A percentile compares a stretch with the other conserved stretches of the same genome.
These are phyloP conservation scores for Zygosaccharomyces kombuchaensis DNA, from an alignment of 805 yeast species.

Conservation along the genomic window DNA sequence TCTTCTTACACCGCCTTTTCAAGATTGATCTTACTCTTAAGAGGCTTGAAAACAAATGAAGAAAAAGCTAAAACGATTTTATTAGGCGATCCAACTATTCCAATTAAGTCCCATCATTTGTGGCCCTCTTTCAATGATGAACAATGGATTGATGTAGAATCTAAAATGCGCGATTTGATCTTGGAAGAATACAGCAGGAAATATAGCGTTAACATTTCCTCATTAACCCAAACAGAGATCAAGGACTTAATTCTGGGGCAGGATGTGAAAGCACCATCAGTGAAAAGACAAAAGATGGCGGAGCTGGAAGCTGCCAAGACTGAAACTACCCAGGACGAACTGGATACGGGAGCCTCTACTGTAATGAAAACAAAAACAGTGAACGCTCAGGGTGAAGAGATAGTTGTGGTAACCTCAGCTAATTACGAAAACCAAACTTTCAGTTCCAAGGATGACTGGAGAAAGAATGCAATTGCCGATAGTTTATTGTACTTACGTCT, in stretches of 20 bases:
- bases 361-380: constrained; percentile 79
- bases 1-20: constrained; percentile 94
- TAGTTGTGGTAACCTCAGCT: constrained; percentile 88
- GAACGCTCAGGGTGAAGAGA: constrained; percentile 94
- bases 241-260: constrained; percentile 93
- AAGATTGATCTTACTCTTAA: constrained; percentile 70
- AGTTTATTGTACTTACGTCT: constrained; percentile 68
- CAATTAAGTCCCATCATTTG: constrained; percentile 72
- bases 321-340: constrained; percentile 40
- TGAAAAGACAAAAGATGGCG: constrained; percentile 76
- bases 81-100: constrained; percentile 66
- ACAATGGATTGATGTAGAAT: constrained; percentile 89
- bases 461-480: constrained; percentile 77
- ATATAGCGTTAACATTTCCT: constrained; percentile 77
- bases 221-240: constrained; percentile 89
- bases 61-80: constrained; percentile 73
- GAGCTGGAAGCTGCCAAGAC: constrained; percentile 54
- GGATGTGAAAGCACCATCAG: constrained; percentile 86
- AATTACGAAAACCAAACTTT: constrained; percentile 82
- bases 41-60: constrained; percentile 74
- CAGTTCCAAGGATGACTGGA: constrained; percentile 85
- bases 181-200: constrained; percentile 79
- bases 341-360: constrained; percentile 50
- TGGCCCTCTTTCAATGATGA: constrained; percentile 92
- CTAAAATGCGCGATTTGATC: constrained; percentile 82